A percentile compares a stretch with the other conserved stretches of the same genome.
Evolutionary conservation across 345 rosid genomes (phyloP).

Genomic region (Rhizophora mangle): DNA sequence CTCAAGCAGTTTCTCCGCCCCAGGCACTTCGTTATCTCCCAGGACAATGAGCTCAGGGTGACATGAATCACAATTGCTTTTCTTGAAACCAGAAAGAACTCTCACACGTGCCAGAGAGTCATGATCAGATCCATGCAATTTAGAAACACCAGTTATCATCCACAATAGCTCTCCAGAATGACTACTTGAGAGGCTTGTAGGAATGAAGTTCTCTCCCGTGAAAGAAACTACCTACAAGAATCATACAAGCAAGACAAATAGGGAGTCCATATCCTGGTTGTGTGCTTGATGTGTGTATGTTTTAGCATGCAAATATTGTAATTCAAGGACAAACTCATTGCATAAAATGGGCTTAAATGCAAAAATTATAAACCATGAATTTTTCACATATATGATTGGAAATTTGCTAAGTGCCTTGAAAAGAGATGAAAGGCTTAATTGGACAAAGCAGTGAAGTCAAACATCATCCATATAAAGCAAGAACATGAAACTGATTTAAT

Average conservation of each 20-base stretch:
- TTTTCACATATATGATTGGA: not conserved
- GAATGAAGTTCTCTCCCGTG: constrained; percentile 61
- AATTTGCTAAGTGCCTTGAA: not conserved
- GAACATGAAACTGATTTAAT: too few relatives aligned
- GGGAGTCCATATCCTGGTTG: not conserved
- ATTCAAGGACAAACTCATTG: too few relatives aligned
- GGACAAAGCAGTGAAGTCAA: not conserved
- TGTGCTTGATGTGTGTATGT: too few relatives aligned
- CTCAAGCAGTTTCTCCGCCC: constrained; percentile 17
- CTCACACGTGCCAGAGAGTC: constrained; percentile 51
- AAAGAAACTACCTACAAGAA: constrained; percentile 50
- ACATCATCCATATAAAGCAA: not conserved
- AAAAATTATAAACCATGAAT: not conserved
- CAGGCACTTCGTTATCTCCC: constrained; percentile 51
- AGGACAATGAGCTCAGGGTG: constrained; percentile 33
- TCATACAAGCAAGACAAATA: constrained; percentile 6
- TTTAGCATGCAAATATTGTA: too few relatives aligned
- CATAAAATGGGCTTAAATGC: not conserved
- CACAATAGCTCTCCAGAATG: constrained; percentile 46
- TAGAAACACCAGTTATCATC: constrained; percentile 78
- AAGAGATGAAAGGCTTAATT: not conserved
- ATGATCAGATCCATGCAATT: constrained; percentile 44
- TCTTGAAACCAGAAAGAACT: constrained; percentile 39
- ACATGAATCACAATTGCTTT: constrained; percentile 14
- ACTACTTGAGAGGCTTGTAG: constrained; percentile 58